Percentiles rank a stretch among this genome's conserved stretches.
These are phyloP conservation scores for Quercus glauca DNA, from an alignment of 306 rosid species.

Conservation along the genomic window DNA sequence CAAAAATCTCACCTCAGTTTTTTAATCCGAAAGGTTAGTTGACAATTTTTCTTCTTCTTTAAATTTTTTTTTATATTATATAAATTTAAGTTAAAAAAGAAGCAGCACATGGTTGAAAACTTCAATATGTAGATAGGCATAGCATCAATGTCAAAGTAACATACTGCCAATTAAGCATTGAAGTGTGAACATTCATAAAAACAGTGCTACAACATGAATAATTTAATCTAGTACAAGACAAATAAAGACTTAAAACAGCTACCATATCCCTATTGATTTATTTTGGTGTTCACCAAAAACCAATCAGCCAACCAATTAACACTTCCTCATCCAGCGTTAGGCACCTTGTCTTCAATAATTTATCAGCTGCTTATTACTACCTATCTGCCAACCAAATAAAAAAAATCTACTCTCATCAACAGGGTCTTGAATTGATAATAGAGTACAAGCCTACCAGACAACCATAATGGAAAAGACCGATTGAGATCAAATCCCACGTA, in stretches of 20 bases:
- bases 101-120: neutral
- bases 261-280: neutral
- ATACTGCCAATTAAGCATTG: conserved; percentile 1
- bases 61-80: too few species aligned
- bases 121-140: neutral
- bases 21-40: neutral
- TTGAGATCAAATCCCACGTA: too few species aligned
- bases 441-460: too few species aligned
- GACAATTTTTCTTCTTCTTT: neutral
- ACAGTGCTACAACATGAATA: neutral
- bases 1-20: neutral
- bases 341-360: too few species aligned
- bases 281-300: neutral
- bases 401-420: too few species aligned
- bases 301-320: neutral
- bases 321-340: neutral
- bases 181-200: neutral
- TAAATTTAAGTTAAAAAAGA: neutral
- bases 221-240: neutral
- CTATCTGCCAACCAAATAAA: too few species aligned
- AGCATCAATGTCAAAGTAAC: neutral
- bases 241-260: neutral
- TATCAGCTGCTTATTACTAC: too few species aligned
- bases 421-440: too few species aligned
- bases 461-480: too few species aligned